Percentiles rank a stretch among this genome's conserved stretches.
phyloP scores from a whole-genome alignment of 1,284 basidiomycete species.

The Ganoderma lingzhi region DNA sequence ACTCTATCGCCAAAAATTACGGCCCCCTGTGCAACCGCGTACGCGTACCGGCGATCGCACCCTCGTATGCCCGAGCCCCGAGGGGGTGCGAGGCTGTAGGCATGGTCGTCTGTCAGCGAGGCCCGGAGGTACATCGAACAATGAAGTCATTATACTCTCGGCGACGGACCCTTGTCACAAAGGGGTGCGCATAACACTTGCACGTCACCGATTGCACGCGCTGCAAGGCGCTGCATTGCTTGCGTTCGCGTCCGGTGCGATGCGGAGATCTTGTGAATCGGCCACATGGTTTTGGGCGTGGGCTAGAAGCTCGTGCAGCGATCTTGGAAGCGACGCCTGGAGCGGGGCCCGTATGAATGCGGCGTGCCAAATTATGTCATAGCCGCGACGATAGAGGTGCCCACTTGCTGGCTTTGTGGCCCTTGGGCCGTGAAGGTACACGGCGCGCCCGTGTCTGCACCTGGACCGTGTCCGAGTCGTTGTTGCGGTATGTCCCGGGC shows the following conservation, averaged over 20 bases:
- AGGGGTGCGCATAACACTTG: neutral
- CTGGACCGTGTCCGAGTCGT: too few species aligned
- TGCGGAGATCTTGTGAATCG: neutral
- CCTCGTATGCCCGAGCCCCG: neutral
- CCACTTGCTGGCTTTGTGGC: neutral
- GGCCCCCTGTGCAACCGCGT: neutral
- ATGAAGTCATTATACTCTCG: slow-evolving; percentile 12
- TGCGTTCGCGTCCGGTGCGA: neutral
- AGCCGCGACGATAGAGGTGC: slow-evolving; percentile 1
- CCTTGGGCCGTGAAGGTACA: slow-evolving; percentile 6
- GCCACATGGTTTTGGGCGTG: neutral
- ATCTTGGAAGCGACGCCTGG: slow-evolving; percentile 1
- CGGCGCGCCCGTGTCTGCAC: neutral
- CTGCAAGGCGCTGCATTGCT: neutral
- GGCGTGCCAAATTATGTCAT: slow-evolving; percentile 8
- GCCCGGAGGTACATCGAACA: neutral
- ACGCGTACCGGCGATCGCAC: neutral
- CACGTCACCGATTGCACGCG: neutral
- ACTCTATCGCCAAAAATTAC: slow-evolving; percentile 4
- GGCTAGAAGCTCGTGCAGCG: slow-evolving; percentile 3
- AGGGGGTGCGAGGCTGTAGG: neutral
- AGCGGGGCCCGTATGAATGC: slow-evolving; percentile 5
- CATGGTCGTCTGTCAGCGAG: slow-evolving; percentile 12
- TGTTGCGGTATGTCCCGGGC: neutral
- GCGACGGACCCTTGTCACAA: slow-evolving; percentile 9